Evolutionary conservation across 129 eudicot genomes (phyloP).

Genomic region (Sambucus nigra): DNA sequence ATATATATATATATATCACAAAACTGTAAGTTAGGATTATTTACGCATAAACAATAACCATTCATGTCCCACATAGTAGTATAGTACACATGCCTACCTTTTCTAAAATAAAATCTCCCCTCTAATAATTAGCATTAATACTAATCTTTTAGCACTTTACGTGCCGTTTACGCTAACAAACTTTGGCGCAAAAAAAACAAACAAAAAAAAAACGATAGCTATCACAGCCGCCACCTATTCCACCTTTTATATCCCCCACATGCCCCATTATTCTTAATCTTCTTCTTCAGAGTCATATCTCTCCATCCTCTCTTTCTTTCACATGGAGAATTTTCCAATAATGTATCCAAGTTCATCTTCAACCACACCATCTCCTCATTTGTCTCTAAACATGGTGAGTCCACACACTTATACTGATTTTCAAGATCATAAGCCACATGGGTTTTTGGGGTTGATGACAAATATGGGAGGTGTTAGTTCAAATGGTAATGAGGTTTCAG

Average conservation of each 20-base stretch:
- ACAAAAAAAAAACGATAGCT: neutral
- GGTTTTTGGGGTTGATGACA: slow-evolving; percentile 7
- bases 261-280: neutral
- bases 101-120: too few relatives aligned
- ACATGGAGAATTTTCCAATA: slow-evolving; percentile 22
- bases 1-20: too few relatives aligned
- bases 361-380: slow-evolving; percentile 22
- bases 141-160: neutral
- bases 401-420: neutral
- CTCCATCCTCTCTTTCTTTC: slow-evolving; percentile 4
- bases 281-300: neutral
- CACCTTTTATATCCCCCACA: neutral
- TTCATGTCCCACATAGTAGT: too few relatives aligned
- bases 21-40: too few relatives aligned
- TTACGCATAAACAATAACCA: too few relatives aligned
- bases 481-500: neutral
- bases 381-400: slow-evolving; percentile 1
- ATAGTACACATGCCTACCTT: too few relatives aligned
- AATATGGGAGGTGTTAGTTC: slow-evolving; percentile 12
- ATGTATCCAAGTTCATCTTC: slow-evolving; percentile 30
- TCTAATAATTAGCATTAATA: too few relatives aligned
- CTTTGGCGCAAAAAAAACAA: too few relatives aligned
- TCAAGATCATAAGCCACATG: neutral
- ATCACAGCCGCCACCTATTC: slow-evolving; percentile 19
- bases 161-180: slow-evolving; percentile 13